These are phyloP conservation scores for Handroanthus guayacan DNA, from an alignment of 257 asterid species.

Conservation along the genomic window DNA sequence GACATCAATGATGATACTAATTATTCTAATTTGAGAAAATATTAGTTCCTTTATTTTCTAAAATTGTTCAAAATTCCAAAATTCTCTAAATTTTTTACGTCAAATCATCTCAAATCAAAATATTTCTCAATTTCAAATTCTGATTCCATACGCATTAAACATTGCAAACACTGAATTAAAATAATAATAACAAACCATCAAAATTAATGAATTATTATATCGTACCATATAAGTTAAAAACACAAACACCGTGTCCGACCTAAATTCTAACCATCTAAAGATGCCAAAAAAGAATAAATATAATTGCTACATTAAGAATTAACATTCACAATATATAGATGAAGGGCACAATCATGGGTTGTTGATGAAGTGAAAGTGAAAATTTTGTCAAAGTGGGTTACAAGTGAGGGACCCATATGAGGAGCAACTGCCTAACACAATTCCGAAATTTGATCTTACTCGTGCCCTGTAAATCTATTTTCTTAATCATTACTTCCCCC, in stretches of 20 bases:
- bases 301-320: too few species aligned
- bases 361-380: conserved; percentile 22
- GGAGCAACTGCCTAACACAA: conserved; percentile 49
- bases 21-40: neutral
- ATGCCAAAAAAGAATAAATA: too few species aligned
- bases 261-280: too few species aligned
- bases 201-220: too few species aligned
- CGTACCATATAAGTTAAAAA: too few species aligned
- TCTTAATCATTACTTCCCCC: conserved; percentile 54
- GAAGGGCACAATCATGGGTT: neutral
- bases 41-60: neutral
- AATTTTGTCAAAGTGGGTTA: conserved; percentile 18
- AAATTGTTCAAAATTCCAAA: neutral
- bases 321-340: neutral
- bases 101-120: too few species aligned
- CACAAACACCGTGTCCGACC: too few species aligned
- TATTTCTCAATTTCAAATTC: too few species aligned
- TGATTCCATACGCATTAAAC: too few species aligned
- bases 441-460: conserved; percentile 45
- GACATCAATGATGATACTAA: neutral
- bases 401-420: conserved; percentile 48
- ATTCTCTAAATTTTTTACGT: neutral
- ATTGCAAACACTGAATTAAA: too few species aligned
- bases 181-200: too few species aligned
- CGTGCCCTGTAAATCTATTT: conserved; percentile 44